Evolutionary conservation across 2,329 filamentous ascomycete genomes (phyloP), one percentile per base, ranked within the genome.

Genomic region (Fusarium pseudograminearum): DNA sequence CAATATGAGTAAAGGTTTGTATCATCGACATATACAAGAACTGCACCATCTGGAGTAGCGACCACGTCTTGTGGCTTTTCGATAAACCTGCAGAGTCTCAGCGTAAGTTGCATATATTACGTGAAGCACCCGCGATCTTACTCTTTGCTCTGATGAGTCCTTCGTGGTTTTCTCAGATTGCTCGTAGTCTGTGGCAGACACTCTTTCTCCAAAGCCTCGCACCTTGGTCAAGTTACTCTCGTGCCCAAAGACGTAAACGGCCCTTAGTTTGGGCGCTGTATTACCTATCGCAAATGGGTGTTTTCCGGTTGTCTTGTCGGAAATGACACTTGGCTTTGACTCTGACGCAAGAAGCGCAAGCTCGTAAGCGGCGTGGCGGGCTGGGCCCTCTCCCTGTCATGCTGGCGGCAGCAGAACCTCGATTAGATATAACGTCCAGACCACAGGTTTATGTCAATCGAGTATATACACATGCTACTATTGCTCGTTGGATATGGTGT

Each of bases 321-420:
- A 78, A 79, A 57, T 73, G 60, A 38, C 77, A 78, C 48, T 69
- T 71, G n/a, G 75, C 71, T 56, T 76, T 78, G 24, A 66, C 70
- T 54, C 66, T 72, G 30, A 70, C 68, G 57, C 77, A 79, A 36
- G 73, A 64, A n/a, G 68, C 69, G 38, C 77, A 79, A 12, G 77
- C 76, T 51, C 77, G 72, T 26, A 73, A 65, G 50, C 77, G 71
- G 9, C 77, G 76, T 18, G 65, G 74, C 7, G 76, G 77, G 46
- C 77, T 79, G 18, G 65, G 20, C 24, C 63, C 57, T 63, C 70
- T 67, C 36, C 55, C 55, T 16, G 20, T 28, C 71, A 73, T 74
- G 30, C 20, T 7, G 16, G 46, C 18, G 14, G 14, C 6, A 30
- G 26, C 42, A 45, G 12, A n/a, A 30, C 42, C n/a, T 45, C n/a